Evolutionary conservation across 2,329 filamentous ascomycete genomes (phyloP).

Genomic region (Aspergillus terreus): DNA sequence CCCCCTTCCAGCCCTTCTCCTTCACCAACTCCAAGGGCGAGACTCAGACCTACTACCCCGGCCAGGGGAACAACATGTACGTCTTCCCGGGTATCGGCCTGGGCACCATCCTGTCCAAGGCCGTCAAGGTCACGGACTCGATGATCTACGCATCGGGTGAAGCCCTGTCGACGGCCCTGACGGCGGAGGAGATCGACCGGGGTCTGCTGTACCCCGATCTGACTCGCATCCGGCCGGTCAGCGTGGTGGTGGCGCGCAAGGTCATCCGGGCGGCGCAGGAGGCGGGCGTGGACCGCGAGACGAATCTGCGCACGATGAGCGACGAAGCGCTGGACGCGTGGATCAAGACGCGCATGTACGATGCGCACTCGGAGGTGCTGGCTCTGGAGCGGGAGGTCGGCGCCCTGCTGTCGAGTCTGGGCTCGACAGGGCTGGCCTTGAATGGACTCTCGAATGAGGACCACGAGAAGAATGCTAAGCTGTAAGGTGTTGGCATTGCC

Average conservation of each 20-base stretch:
- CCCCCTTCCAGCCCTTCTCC: conserved; percentile 75
- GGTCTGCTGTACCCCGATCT: conserved; percentile 90
- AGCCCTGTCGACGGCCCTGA: conserved; percentile 73
- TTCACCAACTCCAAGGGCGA: conserved; percentile 59
- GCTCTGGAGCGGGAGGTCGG: conserved; percentile 46
- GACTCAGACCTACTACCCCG: conserved; percentile 67
- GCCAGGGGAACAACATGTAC: conserved; percentile 80
- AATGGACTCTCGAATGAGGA: conserved; percentile 24
- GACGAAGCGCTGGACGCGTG: conserved; percentile 44
- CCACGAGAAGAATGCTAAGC: conserved; percentile 30
- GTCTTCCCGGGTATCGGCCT: conserved; percentile 96
- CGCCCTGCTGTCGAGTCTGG: conserved; percentile 36
- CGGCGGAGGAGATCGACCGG: conserved; percentile 72
- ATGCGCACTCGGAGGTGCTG: conserved; percentile 46
- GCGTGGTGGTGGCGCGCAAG: conserved; percentile 77
- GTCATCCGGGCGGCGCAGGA: conserved; percentile 89
- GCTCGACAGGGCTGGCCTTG: conserved; percentile 19
- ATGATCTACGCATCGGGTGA: conserved; percentile 97
- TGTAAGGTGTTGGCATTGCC: conserved; percentile 24
- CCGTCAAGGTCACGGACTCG: conserved; percentile 79
- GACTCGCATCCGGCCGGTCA: conserved; percentile 86
- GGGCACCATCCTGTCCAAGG: conserved; percentile 86
- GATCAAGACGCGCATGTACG: conserved; percentile 49
- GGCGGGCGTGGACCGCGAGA: conserved; percentile 63
- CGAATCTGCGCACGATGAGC: conserved; percentile 39